phyloP scores from a whole-genome alignment of 2,329 filamentous ascomycete genomes.

The Bipolaris cookei region DNA sequence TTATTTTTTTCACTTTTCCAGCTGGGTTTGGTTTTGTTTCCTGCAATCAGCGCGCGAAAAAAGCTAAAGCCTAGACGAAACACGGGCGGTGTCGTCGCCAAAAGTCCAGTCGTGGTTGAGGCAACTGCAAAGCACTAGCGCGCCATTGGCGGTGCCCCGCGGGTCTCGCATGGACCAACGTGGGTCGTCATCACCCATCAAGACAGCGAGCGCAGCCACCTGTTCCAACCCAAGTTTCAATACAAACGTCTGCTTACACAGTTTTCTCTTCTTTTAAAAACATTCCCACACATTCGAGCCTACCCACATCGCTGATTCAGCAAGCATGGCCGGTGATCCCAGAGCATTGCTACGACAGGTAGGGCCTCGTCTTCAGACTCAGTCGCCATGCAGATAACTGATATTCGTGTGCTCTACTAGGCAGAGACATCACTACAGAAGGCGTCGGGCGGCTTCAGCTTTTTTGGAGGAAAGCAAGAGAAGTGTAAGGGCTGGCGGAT shows the following conservation, averaged over 20 bases:
- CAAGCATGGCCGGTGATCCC: constrained; percentile 48
- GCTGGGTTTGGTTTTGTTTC: neutral
- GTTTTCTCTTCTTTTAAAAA: constrained; percentile 7
- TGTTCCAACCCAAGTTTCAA: constrained; percentile 38
- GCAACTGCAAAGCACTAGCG: constrained; percentile 24
- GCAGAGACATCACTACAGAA: constrained; percentile 82
- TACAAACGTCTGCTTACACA: constrained; percentile 13
- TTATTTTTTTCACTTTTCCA: too few relatives aligned
- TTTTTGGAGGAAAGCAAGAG: constrained; percentile 85
- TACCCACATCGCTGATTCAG: constrained; percentile 7
- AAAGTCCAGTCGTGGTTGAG: constrained; percentile 7
- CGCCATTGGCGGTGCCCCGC: constrained; percentile 21
- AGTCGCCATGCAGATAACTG: constrained; percentile 39
- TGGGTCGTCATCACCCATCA: constrained; percentile 41
- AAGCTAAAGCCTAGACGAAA: neutral
- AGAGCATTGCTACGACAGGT: constrained; percentile 49
- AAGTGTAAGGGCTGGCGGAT: constrained; percentile 61
- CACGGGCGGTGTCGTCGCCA: constrained; percentile 1
- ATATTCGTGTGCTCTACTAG: constrained; percentile 57
- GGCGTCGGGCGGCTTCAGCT: constrained; percentile 81
- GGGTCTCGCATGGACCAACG: constrained; percentile 36
- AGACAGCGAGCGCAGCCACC: constrained; percentile 42
- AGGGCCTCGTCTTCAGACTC: constrained; percentile 37
- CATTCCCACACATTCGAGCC: neutral
- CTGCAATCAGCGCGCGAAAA: neutral